A percentile compares a stretch with the other conserved stretches of the same genome.
Conservation (phyloP, 352 stramenopile species). For the Pythium utonaiense region DNA sequence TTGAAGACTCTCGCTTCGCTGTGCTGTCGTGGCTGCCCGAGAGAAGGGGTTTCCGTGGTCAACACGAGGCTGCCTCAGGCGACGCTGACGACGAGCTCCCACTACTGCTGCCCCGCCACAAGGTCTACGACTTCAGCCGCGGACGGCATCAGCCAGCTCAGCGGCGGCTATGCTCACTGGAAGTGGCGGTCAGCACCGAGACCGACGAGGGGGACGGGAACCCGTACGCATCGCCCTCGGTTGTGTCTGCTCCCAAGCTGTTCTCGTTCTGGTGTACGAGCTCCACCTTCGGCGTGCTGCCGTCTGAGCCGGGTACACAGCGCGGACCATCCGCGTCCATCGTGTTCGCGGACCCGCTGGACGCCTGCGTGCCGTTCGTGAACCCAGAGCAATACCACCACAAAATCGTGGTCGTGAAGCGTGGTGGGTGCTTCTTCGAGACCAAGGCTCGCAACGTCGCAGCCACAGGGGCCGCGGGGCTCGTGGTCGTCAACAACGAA, state of each 20-base stretch:
- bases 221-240: not conserved
- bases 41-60: constrained; percentile 9
- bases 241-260: not conserved
- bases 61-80: not conserved
- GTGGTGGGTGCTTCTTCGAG: constrained; percentile 74
- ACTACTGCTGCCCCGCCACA: constrained; percentile 33
- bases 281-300: constrained; percentile 53
- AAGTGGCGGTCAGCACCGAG: constrained; percentile 25
- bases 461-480: constrained; percentile 37
- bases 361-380: constrained; percentile 44
- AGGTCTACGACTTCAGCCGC: constrained; percentile 34
- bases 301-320: constrained; percentile 23
- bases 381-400: constrained; percentile 32
- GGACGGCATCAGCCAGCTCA: constrained; percentile 19
- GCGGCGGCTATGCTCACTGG: constrained; percentile 35
- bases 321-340: constrained; percentile 27
- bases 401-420: constrained; percentile 47
- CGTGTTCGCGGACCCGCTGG: constrained; percentile 45
- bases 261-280: constrained; percentile 54
- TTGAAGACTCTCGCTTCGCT: constrained; percentile 33
- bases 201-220: constrained; percentile 16
- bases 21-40: constrained; percentile 26
- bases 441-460: constrained; percentile 58
- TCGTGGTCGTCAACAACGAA: constrained; percentile 69
- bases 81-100: constrained; percentile 31